Evolutionary conservation across 2,329 filamentous ascomycete species (phyloP), one percentile per base, ranked within the genome.

Genomic region (Sarocladium strictum): DNA sequence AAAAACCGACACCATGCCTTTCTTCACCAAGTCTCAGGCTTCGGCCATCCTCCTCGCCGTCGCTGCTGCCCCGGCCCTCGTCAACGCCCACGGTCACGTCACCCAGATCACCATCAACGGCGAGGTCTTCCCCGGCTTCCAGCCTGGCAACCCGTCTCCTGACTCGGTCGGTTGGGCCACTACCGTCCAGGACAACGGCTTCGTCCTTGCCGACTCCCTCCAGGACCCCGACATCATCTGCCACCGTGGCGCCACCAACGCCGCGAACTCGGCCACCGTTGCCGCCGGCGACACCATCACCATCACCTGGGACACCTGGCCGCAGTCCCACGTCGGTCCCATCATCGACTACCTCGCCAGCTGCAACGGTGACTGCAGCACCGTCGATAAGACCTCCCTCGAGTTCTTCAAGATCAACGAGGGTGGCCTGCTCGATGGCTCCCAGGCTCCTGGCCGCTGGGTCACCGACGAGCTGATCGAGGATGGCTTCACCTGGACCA

Each of bases 231-330:
- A 72, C 53, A 74, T 74, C 54, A 68, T 68, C 60, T 74, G 72
- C 60, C 68, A 72, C 59, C 62, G 64, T n/a, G 64, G 60, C 19
- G 67, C 67, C 4, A 65, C 60, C 12, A 65, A 69, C 45, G 71
- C 66, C 4, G 57, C 57, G 29, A 57, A 58, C 43, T 40, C 49
- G 21, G 53, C 51, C 53, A 29, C 33, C 17, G 57, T 58, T n/a
- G 53, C 55, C 12, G 60, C 61, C 12, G 61, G 61, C 50, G 53
- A 55, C 51, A 56, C 58, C 23, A 40, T 63, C 12, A 57, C 54
- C 33, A 54, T 63, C 21, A 75, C 81, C 63, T 87, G 84, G 84
- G 81, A 73, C 55, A 69, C 70, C 26, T 87, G 84, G 84, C 83
- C 83, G 19, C 69, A 76, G 9, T 77, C 73, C 53, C 75, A 87